These are phyloP conservation scores for Anacardium occidentale DNA, from an alignment of 345 rosid species.

Conservation along the genomic window DNA sequence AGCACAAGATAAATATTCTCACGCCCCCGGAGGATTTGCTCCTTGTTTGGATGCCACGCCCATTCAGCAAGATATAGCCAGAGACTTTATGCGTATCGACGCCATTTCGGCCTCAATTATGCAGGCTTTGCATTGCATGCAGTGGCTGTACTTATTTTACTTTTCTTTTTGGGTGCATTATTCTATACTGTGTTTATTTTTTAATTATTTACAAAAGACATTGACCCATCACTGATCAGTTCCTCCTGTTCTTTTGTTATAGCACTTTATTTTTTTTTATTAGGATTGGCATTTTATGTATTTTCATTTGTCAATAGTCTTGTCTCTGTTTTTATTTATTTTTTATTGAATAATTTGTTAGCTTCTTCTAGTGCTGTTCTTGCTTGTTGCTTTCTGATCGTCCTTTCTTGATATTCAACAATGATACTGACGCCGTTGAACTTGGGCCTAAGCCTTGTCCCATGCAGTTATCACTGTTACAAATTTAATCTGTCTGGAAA, in stretches of 20 bases:
- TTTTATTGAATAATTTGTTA: too few species aligned
- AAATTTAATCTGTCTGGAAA: too few species aligned
- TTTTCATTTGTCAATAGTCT: background rate
- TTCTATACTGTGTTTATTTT: background rate
- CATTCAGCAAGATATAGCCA: background rate
- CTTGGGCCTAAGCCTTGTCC: background rate
- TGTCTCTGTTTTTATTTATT: background rate
- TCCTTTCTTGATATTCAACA: background rate
- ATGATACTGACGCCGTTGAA: too few species aligned
- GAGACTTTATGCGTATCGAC: constrained; percentile 20
- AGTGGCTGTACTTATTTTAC: background rate
- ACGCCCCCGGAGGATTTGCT: constrained; percentile 24
- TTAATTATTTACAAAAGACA: background rate
- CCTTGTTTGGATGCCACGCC: constrained; percentile 20
- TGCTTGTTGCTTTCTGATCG: background rate
- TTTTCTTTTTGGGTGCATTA: background rate
- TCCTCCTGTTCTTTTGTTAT: background rate
- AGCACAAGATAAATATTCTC: constrained; percentile 17
- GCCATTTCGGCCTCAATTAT: constrained; percentile 5
- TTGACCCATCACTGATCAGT: background rate
- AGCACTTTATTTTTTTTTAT: background rate
- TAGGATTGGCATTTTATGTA: background rate
- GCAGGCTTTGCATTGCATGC: background rate
- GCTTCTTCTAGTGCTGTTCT: background rate
- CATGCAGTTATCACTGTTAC: too few species aligned